phyloP scores from a whole-genome alignment of 1,139 yeast species.

The Arxiozyma heterogenica region DNA sequence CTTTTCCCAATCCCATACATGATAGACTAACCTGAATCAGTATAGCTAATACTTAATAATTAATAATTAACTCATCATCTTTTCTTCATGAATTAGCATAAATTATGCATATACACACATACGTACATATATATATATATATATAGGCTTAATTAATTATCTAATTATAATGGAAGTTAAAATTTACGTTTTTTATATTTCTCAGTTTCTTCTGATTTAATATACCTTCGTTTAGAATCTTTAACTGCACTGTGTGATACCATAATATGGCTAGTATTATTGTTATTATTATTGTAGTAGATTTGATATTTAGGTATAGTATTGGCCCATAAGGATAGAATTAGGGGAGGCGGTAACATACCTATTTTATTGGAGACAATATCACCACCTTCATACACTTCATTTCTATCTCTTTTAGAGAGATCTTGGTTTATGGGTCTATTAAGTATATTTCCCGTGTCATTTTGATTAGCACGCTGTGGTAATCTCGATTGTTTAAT shows the following conservation, averaged over 20 bases:
- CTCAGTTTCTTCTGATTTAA: neutral
- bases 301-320: conserved; percentile 2
- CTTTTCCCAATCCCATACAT: too few species aligned
- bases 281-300: neutral
- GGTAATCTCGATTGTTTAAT: conserved; percentile 21
- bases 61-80: neutral
- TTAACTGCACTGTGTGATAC: neutral
- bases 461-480: conserved; percentile 23
- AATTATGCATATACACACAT: neutral
- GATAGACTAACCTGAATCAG: too few species aligned
- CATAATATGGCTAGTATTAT: neutral
- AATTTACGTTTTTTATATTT: conserved; percentile 1
- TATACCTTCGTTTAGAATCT: neutral
- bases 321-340: neutral
- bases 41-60: neutral
- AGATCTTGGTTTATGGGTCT: neutral
- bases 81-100: neutral
- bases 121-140: too few species aligned
- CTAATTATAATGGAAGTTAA: neutral
- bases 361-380: neutral
- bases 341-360: conserved; percentile 5
- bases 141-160: neutral
- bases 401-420: neutral
- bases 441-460: neutral
- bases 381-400: neutral